These are phyloP conservation scores for Phytophthora sp. DNA, from an alignment of 352 stramenopile genomes.

Conservation along the genomic window DNA sequence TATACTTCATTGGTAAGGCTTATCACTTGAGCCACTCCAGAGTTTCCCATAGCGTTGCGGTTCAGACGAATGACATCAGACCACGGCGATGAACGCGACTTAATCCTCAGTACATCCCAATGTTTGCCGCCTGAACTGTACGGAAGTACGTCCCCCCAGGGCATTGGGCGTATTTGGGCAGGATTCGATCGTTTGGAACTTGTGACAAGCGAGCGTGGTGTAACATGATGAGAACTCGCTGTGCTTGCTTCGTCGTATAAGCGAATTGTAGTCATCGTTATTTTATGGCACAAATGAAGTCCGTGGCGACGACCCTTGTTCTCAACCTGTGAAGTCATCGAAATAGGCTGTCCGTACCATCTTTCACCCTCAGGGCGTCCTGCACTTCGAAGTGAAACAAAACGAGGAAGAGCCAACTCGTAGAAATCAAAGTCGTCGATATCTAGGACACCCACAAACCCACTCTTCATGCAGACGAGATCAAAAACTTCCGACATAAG, in stretches of 20 bases:
- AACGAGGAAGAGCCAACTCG: constrained; percentile 80
- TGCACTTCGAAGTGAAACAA: constrained; percentile 86
- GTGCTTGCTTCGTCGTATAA: constrained; percentile 89
- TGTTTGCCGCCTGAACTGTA: constrained; percentile 81
- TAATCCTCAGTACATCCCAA: constrained; percentile 85
- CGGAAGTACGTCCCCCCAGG: constrained; percentile 77
- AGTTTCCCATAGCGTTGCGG: constrained; percentile 90
- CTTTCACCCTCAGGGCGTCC: constrained; percentile 82
- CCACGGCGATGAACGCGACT: constrained; percentile 77
- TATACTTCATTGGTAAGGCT: constrained; percentile 78
- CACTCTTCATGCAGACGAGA: constrained; percentile 76
- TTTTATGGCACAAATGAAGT: constrained; percentile 87
- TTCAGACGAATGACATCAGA: constrained; percentile 88
- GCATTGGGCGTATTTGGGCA: constrained; percentile 78
- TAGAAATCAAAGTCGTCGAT: constrained; percentile 87
- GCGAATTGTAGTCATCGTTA: constrained; percentile 88
- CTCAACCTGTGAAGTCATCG: constrained; percentile 65
- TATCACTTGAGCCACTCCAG: constrained; percentile 85
- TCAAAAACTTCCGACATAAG: constrained; percentile 80
- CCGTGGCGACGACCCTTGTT: constrained; percentile 68
- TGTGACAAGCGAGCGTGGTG: constrained; percentile 71
- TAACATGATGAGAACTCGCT: constrained; percentile 83
- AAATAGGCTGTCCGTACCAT: constrained; percentile 81
- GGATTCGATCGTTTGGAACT: constrained; percentile 80
- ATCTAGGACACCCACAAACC: constrained; percentile 75